These are phyloP conservation scores for sorghum (Sorghum bicolor) DNA, from an alignment of 176 grass and related monocot genomes.

Conservation along the genomic window Sorghum_bicolor_NCBIv3 NC_012870.2:15229501-15230000, in stretches of 20 bases:
- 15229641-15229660: background rate
- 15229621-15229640: background rate
- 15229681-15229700: slow-evolving; percentile 1
- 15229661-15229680: slow-evolving; percentile 3
- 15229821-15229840: background rate
- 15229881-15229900: slow-evolving; percentile 7
- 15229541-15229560: slow-evolving; percentile 19
- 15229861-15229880: background rate
- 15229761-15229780: slow-evolving; percentile 12
- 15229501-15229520: background rate
- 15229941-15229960: slow-evolving; percentile 4
- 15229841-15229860: background rate
- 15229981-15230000: too few relatives aligned
- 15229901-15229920: slow-evolving; percentile 9
- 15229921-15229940: slow-evolving; percentile 5
- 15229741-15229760: background rate
- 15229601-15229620: background rate
- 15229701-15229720: background rate
- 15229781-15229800: background rate
- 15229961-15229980: background rate
- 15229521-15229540: slow-evolving; percentile 21
- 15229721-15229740: background rate
- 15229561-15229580: slow-evolving; percentile 27
- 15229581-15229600: background rate
- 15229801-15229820: background rate